Evolutionary conservation across 2,329 filamentous ascomycete species (phyloP).

Genomic region (Aspergillus awamori): DNA sequence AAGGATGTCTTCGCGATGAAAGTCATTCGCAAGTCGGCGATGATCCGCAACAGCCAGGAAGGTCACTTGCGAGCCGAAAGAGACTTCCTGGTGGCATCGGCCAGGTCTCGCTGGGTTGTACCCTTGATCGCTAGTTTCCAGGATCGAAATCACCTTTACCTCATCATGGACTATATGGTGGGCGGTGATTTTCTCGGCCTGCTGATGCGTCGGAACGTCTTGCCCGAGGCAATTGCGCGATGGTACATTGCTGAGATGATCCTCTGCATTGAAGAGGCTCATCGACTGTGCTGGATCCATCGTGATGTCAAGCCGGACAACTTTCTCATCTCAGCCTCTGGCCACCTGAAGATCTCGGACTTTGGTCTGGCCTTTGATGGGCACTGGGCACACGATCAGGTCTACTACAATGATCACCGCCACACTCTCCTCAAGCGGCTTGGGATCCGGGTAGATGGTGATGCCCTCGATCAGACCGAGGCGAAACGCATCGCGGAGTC

Average conservation of each 20-base stretch:
- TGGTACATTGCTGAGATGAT: constrained; percentile 98
- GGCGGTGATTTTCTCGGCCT: constrained; percentile 91
- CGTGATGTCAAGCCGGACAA: constrained; percentile 97
- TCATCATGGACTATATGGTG: constrained; percentile 98
- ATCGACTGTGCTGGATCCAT: constrained; percentile 87
- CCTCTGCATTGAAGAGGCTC: constrained; percentile 87
- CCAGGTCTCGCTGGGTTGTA: constrained; percentile 88
- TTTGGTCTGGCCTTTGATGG: constrained; percentile 95
- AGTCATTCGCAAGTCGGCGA: constrained; percentile 89
- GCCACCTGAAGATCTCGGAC: constrained; percentile 93
- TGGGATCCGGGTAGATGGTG: constrained; percentile 72
- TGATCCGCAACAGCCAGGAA: constrained; percentile 89
- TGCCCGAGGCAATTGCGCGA: constrained; percentile 75
- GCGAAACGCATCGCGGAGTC: constrained; percentile 36
- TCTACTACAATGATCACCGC: constrained; percentile 82
- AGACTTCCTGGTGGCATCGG: constrained; percentile 86
- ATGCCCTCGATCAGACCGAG: constrained; percentile 68
- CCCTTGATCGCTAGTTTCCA: constrained; percentile 88
- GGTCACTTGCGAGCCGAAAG: constrained; percentile 88
- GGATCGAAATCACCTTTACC: constrained; percentile 78
- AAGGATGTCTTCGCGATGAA: constrained; percentile 91
- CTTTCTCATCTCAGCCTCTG: constrained; percentile 83
- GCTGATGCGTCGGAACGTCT: constrained; percentile 79
- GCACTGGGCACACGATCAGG: constrained; percentile 88
- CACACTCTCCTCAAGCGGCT: constrained; percentile 77